Conservation (phyloP, 345 rosid genomes). For the Citrus reticulata region DNA sequence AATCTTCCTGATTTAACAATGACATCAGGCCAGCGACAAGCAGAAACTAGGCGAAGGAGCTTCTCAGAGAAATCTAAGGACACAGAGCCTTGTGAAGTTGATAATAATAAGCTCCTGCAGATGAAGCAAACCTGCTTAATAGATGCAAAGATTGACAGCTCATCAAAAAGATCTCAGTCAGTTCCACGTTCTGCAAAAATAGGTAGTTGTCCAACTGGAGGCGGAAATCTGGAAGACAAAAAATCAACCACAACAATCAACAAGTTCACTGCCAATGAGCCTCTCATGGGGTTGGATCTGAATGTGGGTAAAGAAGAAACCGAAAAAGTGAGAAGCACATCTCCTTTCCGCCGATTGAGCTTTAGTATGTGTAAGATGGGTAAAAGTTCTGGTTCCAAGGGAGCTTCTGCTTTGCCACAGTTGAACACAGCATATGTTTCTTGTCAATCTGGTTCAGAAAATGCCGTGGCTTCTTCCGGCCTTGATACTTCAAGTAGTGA, state of each 20-base stretch:
- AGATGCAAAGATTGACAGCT: constrained; percentile 25
- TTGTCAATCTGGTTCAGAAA: constrained; percentile 38
- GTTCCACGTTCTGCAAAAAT: constrained; percentile 28
- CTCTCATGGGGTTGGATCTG: constrained; percentile 30
- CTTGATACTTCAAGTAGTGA: constrained; percentile 26
- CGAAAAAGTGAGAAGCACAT: constrained; percentile 64
- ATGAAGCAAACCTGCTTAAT: constrained; percentile 23
- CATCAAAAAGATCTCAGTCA: constrained; percentile 31
- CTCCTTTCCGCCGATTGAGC: constrained; percentile 73
- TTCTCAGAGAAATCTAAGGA: constrained; percentile 30
- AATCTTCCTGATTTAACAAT: constrained; percentile 24
- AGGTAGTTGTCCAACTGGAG: constrained; percentile 25
- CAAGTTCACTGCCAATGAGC: constrained; percentile 16
- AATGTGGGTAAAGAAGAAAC: constrained; percentile 31
- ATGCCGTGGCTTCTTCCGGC: constrained; percentile 32
- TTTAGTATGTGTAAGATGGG: constrained; percentile 49
- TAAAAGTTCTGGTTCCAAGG: constrained; percentile 48
- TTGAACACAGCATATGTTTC: constrained; percentile 28
- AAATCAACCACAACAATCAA: constrained; percentile 19
- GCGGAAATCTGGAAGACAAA: constrained; percentile 31
- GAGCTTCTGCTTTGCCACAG: constrained; percentile 31
- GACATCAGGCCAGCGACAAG: constrained; percentile 21
- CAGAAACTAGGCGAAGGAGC: constrained; percentile 36
- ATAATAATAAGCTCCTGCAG: constrained; percentile 23
- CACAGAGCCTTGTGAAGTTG: constrained; percentile 33